Conservation (phyloP, 306 rosid genomes). For the Vachellia collinsii region DNA sequence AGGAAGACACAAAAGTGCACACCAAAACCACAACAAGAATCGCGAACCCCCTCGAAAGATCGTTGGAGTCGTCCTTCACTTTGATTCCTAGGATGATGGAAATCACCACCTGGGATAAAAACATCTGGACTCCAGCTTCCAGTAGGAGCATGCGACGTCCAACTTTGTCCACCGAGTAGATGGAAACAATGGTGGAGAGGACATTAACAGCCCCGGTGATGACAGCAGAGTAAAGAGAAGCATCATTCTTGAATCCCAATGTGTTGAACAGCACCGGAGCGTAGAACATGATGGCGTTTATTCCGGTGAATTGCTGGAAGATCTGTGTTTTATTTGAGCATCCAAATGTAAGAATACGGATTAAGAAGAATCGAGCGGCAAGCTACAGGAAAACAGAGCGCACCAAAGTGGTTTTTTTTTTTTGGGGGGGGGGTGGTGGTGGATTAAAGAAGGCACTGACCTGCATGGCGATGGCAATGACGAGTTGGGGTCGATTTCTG, state of each 20-base stretch:
- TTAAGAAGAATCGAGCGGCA: too few relatives aligned
- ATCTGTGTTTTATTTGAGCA: slow-evolving; percentile 45
- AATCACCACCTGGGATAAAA: slow-evolving; percentile 67
- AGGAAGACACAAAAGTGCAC: slow-evolving; percentile 73
- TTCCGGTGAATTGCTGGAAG: slow-evolving; percentile 89
- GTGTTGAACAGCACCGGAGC: slow-evolving; percentile 84
- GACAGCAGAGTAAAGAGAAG: slow-evolving; percentile 83
- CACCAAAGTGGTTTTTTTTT: too few relatives aligned
- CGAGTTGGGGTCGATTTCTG: slow-evolving; percentile 68
- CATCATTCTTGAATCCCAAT: slow-evolving; percentile 69
- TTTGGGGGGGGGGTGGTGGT: too few relatives aligned
- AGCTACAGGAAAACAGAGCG: too few relatives aligned
- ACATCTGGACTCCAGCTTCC: slow-evolving; percentile 92
- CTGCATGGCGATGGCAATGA: slow-evolving; percentile 70
- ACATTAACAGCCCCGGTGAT: slow-evolving; percentile 90
- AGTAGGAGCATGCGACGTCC: slow-evolving; percentile 77
- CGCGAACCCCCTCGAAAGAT: slow-evolving; percentile 53
- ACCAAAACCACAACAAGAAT: slow-evolving; percentile 68
- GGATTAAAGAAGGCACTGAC: slow-evolving; percentile 24
- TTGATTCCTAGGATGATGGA: slow-evolving; percentile 66
- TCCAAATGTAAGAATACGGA: too few relatives aligned
- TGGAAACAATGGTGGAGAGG: slow-evolving; percentile 70
- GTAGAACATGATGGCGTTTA: slow-evolving; percentile 92
- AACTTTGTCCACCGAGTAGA: slow-evolving; percentile 76
- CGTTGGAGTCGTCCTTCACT: slow-evolving; percentile 49